Base-by-base conservation (phyloP, 164 flowering plant species). In the Berberis thunbergii region DNA sequence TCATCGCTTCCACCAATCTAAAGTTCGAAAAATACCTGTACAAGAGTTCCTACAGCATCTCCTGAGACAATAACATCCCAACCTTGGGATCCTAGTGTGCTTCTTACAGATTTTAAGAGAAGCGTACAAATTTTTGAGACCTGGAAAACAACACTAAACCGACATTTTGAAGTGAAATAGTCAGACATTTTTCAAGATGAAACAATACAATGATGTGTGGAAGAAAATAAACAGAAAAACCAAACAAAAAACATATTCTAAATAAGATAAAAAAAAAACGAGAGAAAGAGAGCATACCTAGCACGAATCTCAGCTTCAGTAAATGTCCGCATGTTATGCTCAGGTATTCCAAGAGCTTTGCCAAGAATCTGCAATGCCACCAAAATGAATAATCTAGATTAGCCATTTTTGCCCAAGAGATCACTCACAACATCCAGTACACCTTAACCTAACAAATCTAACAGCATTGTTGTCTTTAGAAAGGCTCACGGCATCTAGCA, bases 281-380 rank as follows among this genome's bases (percentile, higher is more conserved):
- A 49, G 48, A 7, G 45, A 61, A 68, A 75, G 58, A n/a, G 26
- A 39, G 61, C 78, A 64, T 82, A 93, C 98, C 98, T 80, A 55
- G 98, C 92, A 74, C 97, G 97, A 75, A 93, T 93, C 80, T 93
- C 98, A 73, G 98, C 97, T 78, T 93, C 98, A 64, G 98, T 69
- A 59, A 76, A 93, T 44, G 97, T 93, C 73, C 85, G 82, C 5
- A 93, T 83, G 72, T 82, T 90, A 69, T 83, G 84, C 62, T 84
- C 96, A 8, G 94, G 92, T 69, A 93, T 83, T 62, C 97, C 96
- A 64, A 93, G 76, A 72, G 94, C 97, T 69, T 80, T 87, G 45
- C 98, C 98, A 41, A 93, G 71, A 42, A 79, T 74, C 97, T 93
- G 84, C 72, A 77, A 75, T 40, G 49, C 4, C 49, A 26, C 26